Evolutionary conservation across 306 rosid species (phyloP), one percentile per base, ranked within the genome.

Genomic region (Cicer chorassanicum): DNA sequence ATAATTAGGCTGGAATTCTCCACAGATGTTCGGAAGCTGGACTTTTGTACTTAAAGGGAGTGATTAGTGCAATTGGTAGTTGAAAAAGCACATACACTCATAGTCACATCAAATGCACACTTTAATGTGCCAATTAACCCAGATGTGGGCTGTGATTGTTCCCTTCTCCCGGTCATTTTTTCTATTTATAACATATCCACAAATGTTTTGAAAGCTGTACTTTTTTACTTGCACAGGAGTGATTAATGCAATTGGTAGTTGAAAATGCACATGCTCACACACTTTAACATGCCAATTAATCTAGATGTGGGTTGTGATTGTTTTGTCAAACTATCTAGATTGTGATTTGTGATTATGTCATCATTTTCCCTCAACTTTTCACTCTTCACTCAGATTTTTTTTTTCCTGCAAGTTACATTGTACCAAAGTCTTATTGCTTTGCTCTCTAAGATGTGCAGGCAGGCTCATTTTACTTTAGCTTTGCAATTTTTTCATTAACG

Each of bases 1-100:
- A 40, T 49, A 15, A 18, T 78, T 39, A 8, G 60, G 48, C 42
- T 68, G 42, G 11, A 15, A 9, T 9, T 29, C 41, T 46, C 29
- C 59, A 24, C 5, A 9, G 45, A 34, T 50, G 29, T 44, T 55
- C 21, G n/a, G 46, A 63, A 63, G 49, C 48, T 54, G 63, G 14
- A 43, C 60, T 68, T 68, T 49, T 13, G 43, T 29, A 29, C 73
- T 68, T n/a, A 0, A 0, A 0, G 15, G 45, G 45, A 62, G 40
- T 44, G 48, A 38, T 75, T 51, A 21, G 72, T 76, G 60, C 49
- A 77, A 12, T 77, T 40, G 24, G 21, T 49, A 51, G 13, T 65
- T 48, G 65, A 65, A 65, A 74, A 19, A 49, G 43, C 59, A 39
- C 34, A 29, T 6, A 3, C 15, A 56, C 36, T 29, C 36, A 29